A percentile compares a stretch with the other conserved stretches of the same genome.
phyloP scores from a whole-genome alignment of 371 early-diverging fungal species.

The Syncephalastrum sp. region DNA sequence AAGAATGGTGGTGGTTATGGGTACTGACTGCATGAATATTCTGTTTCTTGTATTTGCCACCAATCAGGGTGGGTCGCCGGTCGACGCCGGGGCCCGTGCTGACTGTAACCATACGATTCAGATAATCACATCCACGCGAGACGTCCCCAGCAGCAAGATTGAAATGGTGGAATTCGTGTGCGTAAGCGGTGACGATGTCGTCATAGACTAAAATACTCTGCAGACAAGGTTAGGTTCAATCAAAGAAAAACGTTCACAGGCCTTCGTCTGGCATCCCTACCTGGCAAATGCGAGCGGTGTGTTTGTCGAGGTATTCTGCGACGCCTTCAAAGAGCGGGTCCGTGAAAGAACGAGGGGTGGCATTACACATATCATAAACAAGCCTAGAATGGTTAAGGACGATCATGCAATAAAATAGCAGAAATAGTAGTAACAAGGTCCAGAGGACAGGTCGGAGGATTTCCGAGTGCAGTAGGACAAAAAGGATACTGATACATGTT shows the following conservation, averaged over 20 bases:
- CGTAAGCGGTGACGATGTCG: conserved; percentile 74
- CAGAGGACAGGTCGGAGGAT: background rate
- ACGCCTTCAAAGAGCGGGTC: conserved; percentile 71
- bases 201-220: conserved; percentile 63
- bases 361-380: conserved; percentile 68
- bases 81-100: conserved; percentile 25
- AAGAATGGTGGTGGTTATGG: background rate
- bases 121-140: conserved; percentile 71
- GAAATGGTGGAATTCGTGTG: conserved; percentile 71
- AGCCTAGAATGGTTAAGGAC: conserved; percentile 22
- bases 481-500: conserved; percentile 69
- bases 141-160: conserved; percentile 62
- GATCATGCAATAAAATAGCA: background rate
- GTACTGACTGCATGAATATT: conserved; percentile 66
- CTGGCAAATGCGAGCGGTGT: conserved; percentile 54
- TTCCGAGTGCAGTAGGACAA: background rate
- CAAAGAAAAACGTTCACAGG: too few species aligned
- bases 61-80: conserved; percentile 40
- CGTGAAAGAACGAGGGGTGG: conserved; percentile 70
- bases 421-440: conserved; percentile 4
- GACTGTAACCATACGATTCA: conserved; percentile 62
- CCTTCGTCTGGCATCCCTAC: conserved; percentile 23
- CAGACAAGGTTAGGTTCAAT: background rate
- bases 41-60: conserved; percentile 60
- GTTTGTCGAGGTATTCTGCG: conserved; percentile 65